A percentile compares a stretch with the other conserved stretches of the same genome.
Conservation (phyloP, 495 filamentous ascomycete species). For the Xylaria venustula region DNA sequence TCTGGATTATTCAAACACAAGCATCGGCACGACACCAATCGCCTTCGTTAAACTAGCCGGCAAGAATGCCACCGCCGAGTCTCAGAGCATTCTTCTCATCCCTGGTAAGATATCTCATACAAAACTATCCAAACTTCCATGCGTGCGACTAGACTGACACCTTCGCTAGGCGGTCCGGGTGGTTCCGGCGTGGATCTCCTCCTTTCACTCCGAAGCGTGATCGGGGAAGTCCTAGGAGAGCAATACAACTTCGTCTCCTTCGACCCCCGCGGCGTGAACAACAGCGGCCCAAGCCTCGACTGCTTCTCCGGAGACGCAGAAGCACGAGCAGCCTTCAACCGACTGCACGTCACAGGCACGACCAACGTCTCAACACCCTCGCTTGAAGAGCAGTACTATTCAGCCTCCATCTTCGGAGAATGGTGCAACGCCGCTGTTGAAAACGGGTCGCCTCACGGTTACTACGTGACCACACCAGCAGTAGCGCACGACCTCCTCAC, state of each 20-base stretch:
- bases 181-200: constrained; percentile 26
- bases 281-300: constrained; percentile 22
- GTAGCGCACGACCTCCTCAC: constrained; percentile 19
- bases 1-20: constrained; percentile 27
- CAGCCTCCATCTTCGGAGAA: constrained; percentile 38
- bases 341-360: constrained; percentile 42
- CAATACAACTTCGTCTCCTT: constrained; percentile 32
- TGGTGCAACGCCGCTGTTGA: constrained; percentile 20
- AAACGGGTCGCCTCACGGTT: constrained; percentile 24
- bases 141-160: constrained; percentile 18
- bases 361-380: constrained; percentile 37
- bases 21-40: constrained; percentile 21
- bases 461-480: constrained; percentile 23
- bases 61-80: constrained; percentile 20
- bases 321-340: constrained; percentile 41
- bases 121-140: constrained; percentile 18
- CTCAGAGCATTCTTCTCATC: constrained; percentile 33
- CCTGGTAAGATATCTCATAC: constrained; percentile 26
- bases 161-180: constrained; percentile 30
- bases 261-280: constrained; percentile 35
- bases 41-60: constrained; percentile 31
- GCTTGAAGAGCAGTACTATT: constrained; percentile 28
- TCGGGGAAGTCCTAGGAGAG: constrained; percentile 23
- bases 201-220: background rate
- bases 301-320: constrained; percentile 34